Evolutionary conservation across 129 eudicot species (phyloP), one percentile per base, ranked within the genome.

Genomic region (Flaveria ramosissima): DNA sequence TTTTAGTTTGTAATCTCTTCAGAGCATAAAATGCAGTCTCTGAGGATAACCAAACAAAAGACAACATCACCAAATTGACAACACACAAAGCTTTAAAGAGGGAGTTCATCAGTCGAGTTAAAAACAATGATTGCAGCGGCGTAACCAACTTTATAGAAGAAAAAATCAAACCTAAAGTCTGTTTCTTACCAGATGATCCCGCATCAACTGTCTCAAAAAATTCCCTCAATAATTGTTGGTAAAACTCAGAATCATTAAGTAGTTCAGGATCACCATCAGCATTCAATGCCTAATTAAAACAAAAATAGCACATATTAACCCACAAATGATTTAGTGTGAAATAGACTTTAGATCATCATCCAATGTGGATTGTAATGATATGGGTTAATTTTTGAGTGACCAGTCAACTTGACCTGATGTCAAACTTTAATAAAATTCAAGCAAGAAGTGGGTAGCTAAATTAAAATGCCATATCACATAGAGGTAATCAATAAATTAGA

Each of bases 251-350:
- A 80, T 94, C 98, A 70, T 91, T 96, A 36, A 94, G 86, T 53
- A 94, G 88, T 78, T 94, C 97, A 46, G 96, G 98, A 75, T 94
- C 97, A 77, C 97, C 98, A 81, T 89, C 86, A 68, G 53, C 74
- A 55, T 82, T 70, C 57, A 73, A 27, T 10, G 51, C 89, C 97
- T 91, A 83, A 17, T 46, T 20, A 55, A 13, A 47, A 67, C 66
- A 12, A 61, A 79, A 55, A 61, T 57, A 64, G 17, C 55, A 27
- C 21, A 20, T 6, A 39, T 68, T 41, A 50, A 14, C 56, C 19
- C 62, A 57, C 36, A 77, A 36, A 39, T 14, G 16, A 67, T 68
- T 77, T 52, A 19, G 30, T 41, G 42, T 67, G 2, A 9, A 77
- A 41, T 27, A 26, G 24, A 74, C 45, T 23, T 23, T 24, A 61